Percentiles rank a stretch among this genome's conserved stretches.
Evolutionary conservation across 345 rosid species (phyloP).

Genomic region (Citrus trifoliata): DNA sequence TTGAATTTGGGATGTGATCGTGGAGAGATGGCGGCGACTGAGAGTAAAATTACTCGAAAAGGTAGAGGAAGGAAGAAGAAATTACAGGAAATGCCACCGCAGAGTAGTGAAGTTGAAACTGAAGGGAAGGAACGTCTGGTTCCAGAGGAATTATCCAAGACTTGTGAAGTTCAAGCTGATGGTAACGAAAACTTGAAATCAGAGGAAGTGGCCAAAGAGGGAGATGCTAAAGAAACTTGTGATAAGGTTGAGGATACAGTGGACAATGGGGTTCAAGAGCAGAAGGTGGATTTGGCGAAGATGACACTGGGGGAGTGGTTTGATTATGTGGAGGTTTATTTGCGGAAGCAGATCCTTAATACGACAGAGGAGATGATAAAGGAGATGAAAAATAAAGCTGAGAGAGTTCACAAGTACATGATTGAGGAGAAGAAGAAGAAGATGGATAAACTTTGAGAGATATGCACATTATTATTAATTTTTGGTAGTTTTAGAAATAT

Average conservation of each 20-base stretch:
- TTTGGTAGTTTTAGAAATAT: neutral
- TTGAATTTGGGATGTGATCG: neutral
- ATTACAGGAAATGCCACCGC: neutral
- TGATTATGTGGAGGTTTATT: slow-evolving; percentile 44
- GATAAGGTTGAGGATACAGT: neutral
- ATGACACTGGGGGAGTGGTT: slow-evolving; percentile 71
- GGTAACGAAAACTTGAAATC: neutral
- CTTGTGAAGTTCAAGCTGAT: neutral
- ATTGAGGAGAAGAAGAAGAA: slow-evolving; percentile 41
- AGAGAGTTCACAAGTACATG: slow-evolving; percentile 41
- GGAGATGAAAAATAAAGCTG: slow-evolving; percentile 49
- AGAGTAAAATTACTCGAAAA: neutral
- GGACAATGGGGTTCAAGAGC: slow-evolving; percentile 3
- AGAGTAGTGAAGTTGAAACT: neutral
- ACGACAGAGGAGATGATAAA: slow-evolving; percentile 62
- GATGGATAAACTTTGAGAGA: slow-evolving; percentile 8
- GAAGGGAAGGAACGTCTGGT: neutral
- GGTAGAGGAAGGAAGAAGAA: neutral
- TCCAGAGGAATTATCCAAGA: neutral
- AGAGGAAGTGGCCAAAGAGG: neutral
- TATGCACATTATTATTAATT: neutral
- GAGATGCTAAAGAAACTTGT: slow-evolving; percentile 9
- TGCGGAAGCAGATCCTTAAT: slow-evolving; percentile 47
- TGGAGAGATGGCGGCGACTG: neutral
- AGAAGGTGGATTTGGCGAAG: slow-evolving; percentile 35